phyloP scores from a whole-genome alignment of 768 basidiomycete genomes.

The Erythrobasidium yunnanense region DNA sequence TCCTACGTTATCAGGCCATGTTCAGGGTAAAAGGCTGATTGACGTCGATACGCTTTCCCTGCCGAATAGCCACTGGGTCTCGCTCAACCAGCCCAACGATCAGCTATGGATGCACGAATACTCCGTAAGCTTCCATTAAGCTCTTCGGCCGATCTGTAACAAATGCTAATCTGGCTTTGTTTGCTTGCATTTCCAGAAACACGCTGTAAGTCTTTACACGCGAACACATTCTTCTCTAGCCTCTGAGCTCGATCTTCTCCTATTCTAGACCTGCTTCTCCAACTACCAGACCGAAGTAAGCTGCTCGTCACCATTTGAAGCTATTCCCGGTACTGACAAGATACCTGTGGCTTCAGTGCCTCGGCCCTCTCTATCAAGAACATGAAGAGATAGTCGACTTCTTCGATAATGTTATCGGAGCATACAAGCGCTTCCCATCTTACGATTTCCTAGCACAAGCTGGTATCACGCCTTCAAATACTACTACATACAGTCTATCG shows the following conservation, averaged over 20 bases:
- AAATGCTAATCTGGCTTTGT: background rate
- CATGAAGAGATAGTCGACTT: slow-evolving; percentile 38
- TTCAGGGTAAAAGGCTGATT: background rate
- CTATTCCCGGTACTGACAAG: background rate
- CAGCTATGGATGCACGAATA: slow-evolving; percentile 25
- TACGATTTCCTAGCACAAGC: slow-evolving; percentile 58
- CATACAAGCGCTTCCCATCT: slow-evolving; percentile 54
- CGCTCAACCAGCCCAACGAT: slow-evolving; percentile 14
- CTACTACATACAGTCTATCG: slow-evolving; percentile 51
- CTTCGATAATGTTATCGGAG: slow-evolving; percentile 36
- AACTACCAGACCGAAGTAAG: slow-evolving; percentile 11
- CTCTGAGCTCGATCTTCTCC: no score
- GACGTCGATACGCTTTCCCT: background rate
- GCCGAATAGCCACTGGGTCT: background rate
- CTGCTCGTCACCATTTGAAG: no score
- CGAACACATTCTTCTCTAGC: background rate
- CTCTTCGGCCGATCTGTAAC: background rate
- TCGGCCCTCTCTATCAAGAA: slow-evolving; percentile 11
- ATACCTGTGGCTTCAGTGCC: background rate
- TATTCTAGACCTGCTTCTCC: background rate
- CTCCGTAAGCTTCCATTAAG: background rate
- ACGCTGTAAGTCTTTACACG: background rate
- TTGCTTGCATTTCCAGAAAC: slow-evolving; percentile 3
- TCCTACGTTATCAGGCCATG: background rate
- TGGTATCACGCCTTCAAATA: slow-evolving; percentile 62